phyloP scores from a whole-genome alignment of 1,139 yeast species.

The Geotrichum cucujoidarum region DNA sequence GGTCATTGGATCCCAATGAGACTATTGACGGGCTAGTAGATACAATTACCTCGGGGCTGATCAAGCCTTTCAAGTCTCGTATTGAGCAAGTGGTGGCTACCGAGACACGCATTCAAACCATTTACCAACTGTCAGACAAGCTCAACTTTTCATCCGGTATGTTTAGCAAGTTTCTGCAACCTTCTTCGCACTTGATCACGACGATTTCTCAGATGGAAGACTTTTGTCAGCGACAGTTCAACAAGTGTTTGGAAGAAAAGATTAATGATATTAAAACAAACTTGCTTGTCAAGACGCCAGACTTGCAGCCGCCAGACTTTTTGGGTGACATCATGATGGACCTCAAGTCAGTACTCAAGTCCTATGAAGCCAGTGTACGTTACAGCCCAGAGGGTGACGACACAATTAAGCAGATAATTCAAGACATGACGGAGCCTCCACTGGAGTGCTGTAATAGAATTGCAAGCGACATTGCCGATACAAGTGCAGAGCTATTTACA shows the following conservation, averaged over 20 bases:
- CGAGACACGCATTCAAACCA: slow-evolving; percentile 53
- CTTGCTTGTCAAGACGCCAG: slow-evolving; percentile 21
- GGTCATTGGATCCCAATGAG: slow-evolving; percentile 30
- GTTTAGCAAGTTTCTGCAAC: slow-evolving; percentile 47
- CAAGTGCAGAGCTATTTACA: slow-evolving; percentile 32
- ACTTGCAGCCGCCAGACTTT: slow-evolving; percentile 39
- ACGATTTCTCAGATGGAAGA: slow-evolving; percentile 29
- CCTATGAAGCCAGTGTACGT: slow-evolving; percentile 35
- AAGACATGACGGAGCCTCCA: slow-evolving; percentile 37
- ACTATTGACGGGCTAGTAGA: slow-evolving; percentile 36
- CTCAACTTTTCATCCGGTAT: slow-evolving; percentile 65
- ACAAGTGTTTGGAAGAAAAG: slow-evolving; percentile 29
- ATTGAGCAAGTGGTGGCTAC: slow-evolving; percentile 65
- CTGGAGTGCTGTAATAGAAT: slow-evolving; percentile 34
- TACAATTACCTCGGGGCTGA: slow-evolving; percentile 47
- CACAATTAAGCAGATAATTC: slow-evolving; percentile 30
- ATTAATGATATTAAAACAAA: slow-evolving; percentile 24
- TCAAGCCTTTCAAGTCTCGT: slow-evolving; percentile 47
- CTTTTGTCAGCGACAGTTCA: slow-evolving; percentile 32
- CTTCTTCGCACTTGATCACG: slow-evolving; percentile 25
- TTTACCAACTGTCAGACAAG: slow-evolving; percentile 57
- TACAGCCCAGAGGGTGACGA: slow-evolving; percentile 29
- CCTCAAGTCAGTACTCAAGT: slow-evolving; percentile 34
- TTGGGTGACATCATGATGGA: slow-evolving; percentile 34
- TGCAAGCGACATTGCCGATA: slow-evolving; percentile 27